Evolutionary conservation across 73 alveolate genomes (phyloP), one percentile per base, ranked within the genome.

Genomic region (Paramecium tetraurelia): DNA sequence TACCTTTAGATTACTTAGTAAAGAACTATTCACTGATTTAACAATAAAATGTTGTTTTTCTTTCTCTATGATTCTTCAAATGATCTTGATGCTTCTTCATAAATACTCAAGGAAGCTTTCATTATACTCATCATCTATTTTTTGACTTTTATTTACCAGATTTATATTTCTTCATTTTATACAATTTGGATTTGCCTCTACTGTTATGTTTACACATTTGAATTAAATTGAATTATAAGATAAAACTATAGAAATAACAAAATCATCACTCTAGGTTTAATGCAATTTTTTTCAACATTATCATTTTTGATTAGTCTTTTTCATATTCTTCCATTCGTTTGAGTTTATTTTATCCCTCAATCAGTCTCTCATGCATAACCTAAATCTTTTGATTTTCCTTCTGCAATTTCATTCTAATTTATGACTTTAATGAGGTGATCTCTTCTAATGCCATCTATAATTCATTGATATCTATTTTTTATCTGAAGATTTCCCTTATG

Each of bases 1-100:
- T 92, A 96, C 86, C 33, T 88, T 46, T 6, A 92, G 90, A 80
- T 80, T 80, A 44, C 44, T 80, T 46, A 80, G 44, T 41, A 43
- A 44, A 1, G 90, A 80, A 9, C 76, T 75, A 80, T 80, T 80
- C 5, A 80, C 29, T 43, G 90, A 76, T 46, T 43, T 46, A 18
- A 43, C 75, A 43, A 76, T 14, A 80, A 75, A 9, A 43, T 80
- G 44, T 80, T 38, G 16, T 80, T 80, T 80, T 80, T 80, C 90
- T 44, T 80, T 11, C 22, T 20, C 76, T 80, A 80, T 22, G 2
- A 20, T 43, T 20, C 7, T 2, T 31, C 3, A 80, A 11, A 10
- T 7, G 48, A 8, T 14, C 16, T 36, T 29, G 1, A 12, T 80
- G 43, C 90, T 80, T 44, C 76, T 80, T 80, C 90, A 46, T 80